These are phyloP conservation scores for Silene noctiflora DNA, from an alignment of 179 eudicot genomes.

Conservation along the genomic window DNA sequence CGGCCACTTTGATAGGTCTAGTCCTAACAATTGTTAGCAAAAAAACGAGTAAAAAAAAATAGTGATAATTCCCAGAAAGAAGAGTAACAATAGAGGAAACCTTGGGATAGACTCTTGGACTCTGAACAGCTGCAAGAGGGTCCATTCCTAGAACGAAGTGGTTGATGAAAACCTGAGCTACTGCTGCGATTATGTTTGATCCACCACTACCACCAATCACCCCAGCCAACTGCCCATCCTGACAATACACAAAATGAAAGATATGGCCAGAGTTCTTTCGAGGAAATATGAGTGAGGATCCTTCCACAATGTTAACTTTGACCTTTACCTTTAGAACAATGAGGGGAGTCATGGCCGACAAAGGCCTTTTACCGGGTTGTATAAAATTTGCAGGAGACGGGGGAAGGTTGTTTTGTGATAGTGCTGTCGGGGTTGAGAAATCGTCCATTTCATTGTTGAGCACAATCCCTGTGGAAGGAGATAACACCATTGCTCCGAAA, in stretches of 20 bases:
- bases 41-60: not conserved
- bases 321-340: conserved; percentile 61
- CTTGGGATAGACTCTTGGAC: conserved; percentile 85
- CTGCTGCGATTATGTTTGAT: conserved; percentile 64
- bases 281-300: not conserved
- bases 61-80: not conserved
- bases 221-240: conserved; percentile 74
- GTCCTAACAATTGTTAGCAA: not conserved
- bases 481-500: conserved; percentile 71
- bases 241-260: conserved; percentile 15
- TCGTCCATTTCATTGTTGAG: conserved; percentile 88
- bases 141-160: conserved; percentile 65
- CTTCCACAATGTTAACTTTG: not conserved
- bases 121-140: conserved; percentile 67
- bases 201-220: conserved; percentile 96
- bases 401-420: conserved; percentile 54
- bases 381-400: conserved; percentile 86
- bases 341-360: conserved; percentile 94
- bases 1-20: not conserved
- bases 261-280: not conserved
- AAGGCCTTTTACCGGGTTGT: conserved; percentile 76
- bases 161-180: conserved; percentile 77
- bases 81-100: conserved; percentile 27
- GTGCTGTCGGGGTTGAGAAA: conserved; percentile 75
- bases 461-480: conserved; percentile 78